A percentile compares a stretch with the other conserved stretches of the same genome.
These are phyloP conservation scores for Beauveria sp. DNA, from an alignment of 2,329 filamentous ascomycete species.

Conservation along the genomic window DNA sequence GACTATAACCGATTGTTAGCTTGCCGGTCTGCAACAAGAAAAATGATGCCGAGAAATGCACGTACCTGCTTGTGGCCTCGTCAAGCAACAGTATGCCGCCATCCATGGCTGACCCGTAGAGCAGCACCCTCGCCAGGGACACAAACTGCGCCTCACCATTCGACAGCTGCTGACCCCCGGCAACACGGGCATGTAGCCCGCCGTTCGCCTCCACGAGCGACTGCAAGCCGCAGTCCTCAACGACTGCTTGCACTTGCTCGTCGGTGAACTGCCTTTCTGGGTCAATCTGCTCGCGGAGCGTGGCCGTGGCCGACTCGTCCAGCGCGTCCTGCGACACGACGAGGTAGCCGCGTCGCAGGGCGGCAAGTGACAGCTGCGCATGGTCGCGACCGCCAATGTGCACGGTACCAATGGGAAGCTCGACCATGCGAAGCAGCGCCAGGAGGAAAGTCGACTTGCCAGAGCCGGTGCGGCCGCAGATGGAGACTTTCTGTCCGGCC, in stretches of 20 bases:
- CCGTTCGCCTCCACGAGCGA: neutral
- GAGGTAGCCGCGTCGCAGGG: neutral
- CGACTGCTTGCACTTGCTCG: neutral
- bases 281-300: neutral
- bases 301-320: neutral
- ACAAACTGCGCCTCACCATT: neutral
- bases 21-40: neutral
- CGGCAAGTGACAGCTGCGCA: neutral
- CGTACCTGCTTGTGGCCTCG: neutral
- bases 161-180: neutral
- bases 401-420: neutral
- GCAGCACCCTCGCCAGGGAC: neutral
- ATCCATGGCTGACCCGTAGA: neutral
- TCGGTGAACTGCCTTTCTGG: neutral
- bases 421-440: neutral
- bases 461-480: conserved; percentile 5
- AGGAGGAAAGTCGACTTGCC: conserved; percentile 3
- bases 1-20: neutral
- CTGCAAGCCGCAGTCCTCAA: neutral
- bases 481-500: neutral
- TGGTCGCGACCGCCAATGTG: neutral
- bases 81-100: neutral
- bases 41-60: too few relatives aligned
- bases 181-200: neutral
- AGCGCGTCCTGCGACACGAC: neutral